Evolutionary conservation across 805 yeast species (phyloP), one percentile per base, ranked within the genome.

Genomic region (Jamesozyma hellenica): DNA sequence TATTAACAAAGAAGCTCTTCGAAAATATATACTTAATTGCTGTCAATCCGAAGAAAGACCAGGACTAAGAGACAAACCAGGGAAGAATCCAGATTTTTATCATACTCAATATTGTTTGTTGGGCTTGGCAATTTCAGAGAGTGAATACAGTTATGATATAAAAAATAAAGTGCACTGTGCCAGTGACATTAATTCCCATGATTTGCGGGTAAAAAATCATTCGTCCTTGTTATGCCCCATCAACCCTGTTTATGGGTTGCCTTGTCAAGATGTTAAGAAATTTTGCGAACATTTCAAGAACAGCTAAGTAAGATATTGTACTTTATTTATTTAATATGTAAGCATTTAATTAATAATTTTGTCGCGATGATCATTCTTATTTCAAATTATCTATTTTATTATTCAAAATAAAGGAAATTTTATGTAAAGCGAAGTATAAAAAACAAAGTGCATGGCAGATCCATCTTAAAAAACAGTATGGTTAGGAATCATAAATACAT

Each of bases 61-160:
- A 1, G 98, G 98, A 0, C 64, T 92, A 16, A 62, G 79, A 35
- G 99, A 92, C 57, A 92, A 92, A 58, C 97, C 97, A 0, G 85
- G 85, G 1, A 75, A 72, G 44, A 50, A 60, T 6, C 77, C 92
- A 0, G 99, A 92, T 57, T 81, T 79, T 42, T 92, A 92, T 59
- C 99, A 92, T 54, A 80, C 96, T 1, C 86, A 88, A 55, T 92
- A 92, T 56, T 77, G 79, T 0, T 63, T 88, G 2, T 63, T 81
- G 40, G 99, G 98, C 0, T 63, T 90, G 23, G 73, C 53, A 3
- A 40, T 52, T 11, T 41, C 58, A 2, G 58, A 56, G 30, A 44
- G 38, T 30, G 31, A 38, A 1, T 55, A 41, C n/a, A n/a, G n/a
- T 27, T 8, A 35, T 13, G 23, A 21, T n/a, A 34, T 14, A 12